Evolutionary conservation across 495 filamentous ascomycete genomes (phyloP), one percentile per base, ranked within the genome.

Genomic region (Glarea lozoyensis): DNA sequence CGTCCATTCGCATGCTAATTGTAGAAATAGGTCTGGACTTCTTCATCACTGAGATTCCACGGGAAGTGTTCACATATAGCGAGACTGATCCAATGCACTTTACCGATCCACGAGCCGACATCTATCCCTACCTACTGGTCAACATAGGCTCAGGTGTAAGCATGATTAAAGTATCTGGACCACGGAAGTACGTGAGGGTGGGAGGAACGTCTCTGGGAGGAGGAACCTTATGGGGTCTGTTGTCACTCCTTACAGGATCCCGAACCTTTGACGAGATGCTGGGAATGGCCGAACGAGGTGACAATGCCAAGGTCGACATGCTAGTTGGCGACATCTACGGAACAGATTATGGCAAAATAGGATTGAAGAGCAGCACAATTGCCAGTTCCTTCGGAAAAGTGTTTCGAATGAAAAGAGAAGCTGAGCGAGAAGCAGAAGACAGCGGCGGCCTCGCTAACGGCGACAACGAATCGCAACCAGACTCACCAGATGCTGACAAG

Each of bases 111-210:
- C 72, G 72, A 32, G 61, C 64, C 13, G 77, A 89, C 49, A 84
- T 93, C 32, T 98, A 98, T 60, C 92, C 92, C 0, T 98, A 98
- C 57, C 78, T 98, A 16, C 79, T 98, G 23, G 92, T 98, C 42
- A 98, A 98, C 64, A 98, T 98, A 52, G 92, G 92, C n/a, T 96
- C 89, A 21, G 92, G 92, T 21, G 92, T 98, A 10, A 88, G 81
- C n/a, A 96, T 98, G 75, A 84, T 98, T 61, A 98, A 96, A 59
- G 92, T 98, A 4, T 90, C 85, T 1, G 89, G 88, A 0, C 88
- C 88, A 15, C 75, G 78, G 20, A 69, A 84, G 43, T 96, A 82
- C 61, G 67, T 89, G 56, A 84, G 92, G 53, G 87, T 98, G 18
- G 92, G 93, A 16, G 92, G 92, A 23, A 96, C 90, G 3, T 93